Percentiles rank a stretch among this genome's conserved stretches.
These are phyloP conservation scores for Senna tora DNA, from an alignment of 306 rosid species.

Conservation along the genomic window DNA sequence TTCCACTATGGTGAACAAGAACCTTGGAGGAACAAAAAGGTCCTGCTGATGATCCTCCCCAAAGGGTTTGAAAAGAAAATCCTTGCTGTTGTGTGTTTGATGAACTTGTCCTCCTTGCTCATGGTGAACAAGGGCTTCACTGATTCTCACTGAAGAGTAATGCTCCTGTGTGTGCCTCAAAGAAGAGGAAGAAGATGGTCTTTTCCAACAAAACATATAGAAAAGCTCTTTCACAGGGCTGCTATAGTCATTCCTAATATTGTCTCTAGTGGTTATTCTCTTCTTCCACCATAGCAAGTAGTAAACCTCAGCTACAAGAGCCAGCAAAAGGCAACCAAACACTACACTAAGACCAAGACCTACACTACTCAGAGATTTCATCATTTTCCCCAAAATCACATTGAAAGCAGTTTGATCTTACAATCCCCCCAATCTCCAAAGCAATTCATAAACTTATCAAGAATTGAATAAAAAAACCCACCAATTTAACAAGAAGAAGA, in stretches of 20 bases:
- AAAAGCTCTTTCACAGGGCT: slow-evolving; percentile 77
- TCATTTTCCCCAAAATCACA: slow-evolving; percentile 60
- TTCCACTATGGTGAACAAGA: slow-evolving; percentile 88
- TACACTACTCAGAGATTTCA: slow-evolving; percentile 93
- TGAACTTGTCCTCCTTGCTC: slow-evolving; percentile 58
- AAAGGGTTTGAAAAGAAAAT: slow-evolving; percentile 66
- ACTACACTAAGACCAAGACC: slow-evolving; percentile 93
- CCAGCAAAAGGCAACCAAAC: slow-evolving; percentile 86
- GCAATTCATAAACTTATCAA: slow-evolving; percentile 1
- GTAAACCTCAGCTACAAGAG: slow-evolving; percentile 92
- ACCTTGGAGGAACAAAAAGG: slow-evolving; percentile 74
- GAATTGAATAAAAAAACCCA: slow-evolving; percentile 29
- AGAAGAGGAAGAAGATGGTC: slow-evolving; percentile 60
- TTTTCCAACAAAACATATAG: slow-evolving; percentile 93
- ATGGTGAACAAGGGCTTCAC: slow-evolving; percentile 58
- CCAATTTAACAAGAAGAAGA: slow-evolving; percentile 38
- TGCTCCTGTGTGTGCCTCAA: slow-evolving; percentile 61
- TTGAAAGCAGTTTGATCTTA: slow-evolving; percentile 39
- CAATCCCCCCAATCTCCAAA: slow-evolving; percentile 26
- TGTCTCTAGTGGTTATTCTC: slow-evolving; percentile 69
- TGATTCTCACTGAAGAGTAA: slow-evolving; percentile 61
- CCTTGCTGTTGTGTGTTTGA: slow-evolving; percentile 54
- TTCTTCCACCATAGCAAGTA: slow-evolving; percentile 97
- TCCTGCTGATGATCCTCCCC: slow-evolving; percentile 74
- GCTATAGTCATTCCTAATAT: slow-evolving; percentile 66